Evolutionary conservation across 2,329 filamentous ascomycete species (phyloP).

Genomic region (Aspergillus latus): DNA sequence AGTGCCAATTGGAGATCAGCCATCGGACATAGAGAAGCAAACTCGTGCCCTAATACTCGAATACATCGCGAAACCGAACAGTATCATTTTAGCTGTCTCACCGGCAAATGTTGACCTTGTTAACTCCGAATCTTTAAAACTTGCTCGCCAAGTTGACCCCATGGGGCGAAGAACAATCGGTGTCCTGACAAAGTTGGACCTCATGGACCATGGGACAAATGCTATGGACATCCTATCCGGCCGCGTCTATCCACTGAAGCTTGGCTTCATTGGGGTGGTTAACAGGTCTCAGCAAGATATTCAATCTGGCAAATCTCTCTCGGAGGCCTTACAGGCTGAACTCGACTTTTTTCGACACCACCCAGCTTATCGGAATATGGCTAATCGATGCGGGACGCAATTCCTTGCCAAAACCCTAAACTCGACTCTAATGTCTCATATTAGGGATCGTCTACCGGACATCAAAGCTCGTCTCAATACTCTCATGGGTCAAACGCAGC

Average conservation of each 20-base stretch:
- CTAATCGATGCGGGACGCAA: conserved; percentile 86
- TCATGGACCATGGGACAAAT: conserved; percentile 99
- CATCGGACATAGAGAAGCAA: conserved; percentile 97
- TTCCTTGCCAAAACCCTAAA: conserved; percentile 94
- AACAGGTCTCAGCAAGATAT: conserved; percentile 99
- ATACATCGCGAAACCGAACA: conserved; percentile 98
- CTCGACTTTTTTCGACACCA: conserved; percentile 96
- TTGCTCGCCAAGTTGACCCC: conserved; percentile 94
- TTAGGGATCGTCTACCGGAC: conserved; percentile 90
- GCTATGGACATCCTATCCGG: conserved; percentile 97
- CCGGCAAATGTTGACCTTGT: conserved; percentile 97
- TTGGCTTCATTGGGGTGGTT: conserved; percentile 97
- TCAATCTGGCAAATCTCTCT: conserved; percentile 89
- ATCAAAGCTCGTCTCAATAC: conserved; percentile 98
- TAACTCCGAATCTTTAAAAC: conserved; percentile 95
- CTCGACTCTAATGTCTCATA: conserved; percentile 91
- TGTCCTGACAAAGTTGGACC: conserved; percentile 91
- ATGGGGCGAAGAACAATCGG: conserved; percentile 93
- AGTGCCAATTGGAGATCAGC: conserved; percentile 97
- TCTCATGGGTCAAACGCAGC: conserved; percentile 98
- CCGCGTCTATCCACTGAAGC: conserved; percentile 91
- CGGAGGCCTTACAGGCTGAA: conserved; percentile 86
- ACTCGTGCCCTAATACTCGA: conserved; percentile 94
- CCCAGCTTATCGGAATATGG: conserved; percentile 95
- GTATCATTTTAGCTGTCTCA: conserved; percentile 93